Evolutionary conservation across 441 rosid genomes (phyloP).

Genomic region (Manihot esculenta): DNA sequence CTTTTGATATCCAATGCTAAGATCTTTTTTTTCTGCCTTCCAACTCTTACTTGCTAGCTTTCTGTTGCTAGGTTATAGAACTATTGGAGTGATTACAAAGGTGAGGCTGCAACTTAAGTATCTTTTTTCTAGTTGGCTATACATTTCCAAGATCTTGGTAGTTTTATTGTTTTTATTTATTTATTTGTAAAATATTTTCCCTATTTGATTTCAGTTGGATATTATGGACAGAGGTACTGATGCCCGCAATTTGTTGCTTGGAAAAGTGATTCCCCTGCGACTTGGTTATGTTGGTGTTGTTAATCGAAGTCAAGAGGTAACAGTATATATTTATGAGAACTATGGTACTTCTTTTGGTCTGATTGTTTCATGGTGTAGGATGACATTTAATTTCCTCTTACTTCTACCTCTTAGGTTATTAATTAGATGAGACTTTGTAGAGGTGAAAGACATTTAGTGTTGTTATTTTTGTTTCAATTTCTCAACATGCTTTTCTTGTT

Average conservation of each 20-base stretch:
- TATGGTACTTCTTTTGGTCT: not conserved
- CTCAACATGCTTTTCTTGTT: not conserved
- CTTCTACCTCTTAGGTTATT: not conserved
- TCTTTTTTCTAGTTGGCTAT: constrained; percentile 16
- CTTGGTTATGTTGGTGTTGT: constrained; percentile 90
- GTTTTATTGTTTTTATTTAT: constrained; percentile 9
- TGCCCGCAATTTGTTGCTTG: constrained; percentile 76
- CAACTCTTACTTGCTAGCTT: constrained; percentile 15
- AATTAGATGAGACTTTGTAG: not conserved
- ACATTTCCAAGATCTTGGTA: constrained; percentile 11
- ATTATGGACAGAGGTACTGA: constrained; percentile 98
- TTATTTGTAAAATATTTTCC: constrained; percentile 24
- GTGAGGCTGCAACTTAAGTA: constrained; percentile 34
- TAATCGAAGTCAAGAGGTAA: constrained; percentile 94
- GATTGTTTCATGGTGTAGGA: constrained; percentile 6
- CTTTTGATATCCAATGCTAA: constrained; percentile 5
- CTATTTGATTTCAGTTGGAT: constrained; percentile 58
- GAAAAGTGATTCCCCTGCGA: constrained; percentile 79
- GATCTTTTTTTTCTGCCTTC: constrained; percentile 4
- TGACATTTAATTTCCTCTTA: not conserved
- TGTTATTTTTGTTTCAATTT: not conserved
- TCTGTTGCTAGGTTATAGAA: constrained; percentile 57
- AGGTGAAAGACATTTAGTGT: not conserved
- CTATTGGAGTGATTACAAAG: constrained; percentile 87
- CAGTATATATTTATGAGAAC: constrained; percentile 7